A percentile compares a stretch with the other conserved stretches of the same genome.
phyloP scores from a whole-genome alignment of 2,329 filamentous ascomycete species.

The Colletotrichum incanum region DNA sequence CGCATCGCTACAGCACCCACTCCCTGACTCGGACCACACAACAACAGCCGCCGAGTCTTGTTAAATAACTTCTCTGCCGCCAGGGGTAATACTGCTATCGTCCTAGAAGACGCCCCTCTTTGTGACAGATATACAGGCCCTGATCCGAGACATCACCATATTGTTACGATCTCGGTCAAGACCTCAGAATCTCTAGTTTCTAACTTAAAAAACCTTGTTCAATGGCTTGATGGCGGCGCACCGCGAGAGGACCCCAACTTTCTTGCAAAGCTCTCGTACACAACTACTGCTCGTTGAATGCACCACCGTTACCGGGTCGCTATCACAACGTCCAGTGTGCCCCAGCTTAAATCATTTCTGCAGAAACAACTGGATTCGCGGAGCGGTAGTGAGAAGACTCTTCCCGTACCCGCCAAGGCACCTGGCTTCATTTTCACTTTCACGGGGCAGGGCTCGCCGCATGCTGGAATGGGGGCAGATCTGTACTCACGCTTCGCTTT shows the following conservation, averaged over 20 bases:
- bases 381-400: constrained; percentile 57
- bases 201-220: constrained; percentile 70
- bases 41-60: constrained; percentile 63
- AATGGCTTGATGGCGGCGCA: constrained; percentile 62
- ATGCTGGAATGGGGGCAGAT: constrained; percentile 64
- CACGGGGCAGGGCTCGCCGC: constrained; percentile 70
- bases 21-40: constrained; percentile 63
- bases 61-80: constrained; percentile 81
- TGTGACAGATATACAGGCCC: constrained; percentile 58
- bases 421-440: constrained; percentile 68
- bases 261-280: constrained; percentile 74
- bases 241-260: constrained; percentile 63
- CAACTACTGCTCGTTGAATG: constrained; percentile 76
- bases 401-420: constrained; percentile 57
- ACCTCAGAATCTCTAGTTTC: constrained; percentile 68
- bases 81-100: constrained; percentile 78
- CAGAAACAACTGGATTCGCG: constrained; percentile 59
- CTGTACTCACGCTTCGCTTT: constrained; percentile 62
- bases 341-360: constrained; percentile 47
- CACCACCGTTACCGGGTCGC: constrained; percentile 62
- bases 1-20: constrained; percentile 70
- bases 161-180: constrained; percentile 71
- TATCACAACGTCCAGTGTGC: constrained; percentile 58
- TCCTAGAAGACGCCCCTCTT: constrained; percentile 73
- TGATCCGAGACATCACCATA: constrained; percentile 69